Base-by-base conservation (phyloP, 495 filamentous ascomycete species). In the Daldinia concentrica region DNA sequence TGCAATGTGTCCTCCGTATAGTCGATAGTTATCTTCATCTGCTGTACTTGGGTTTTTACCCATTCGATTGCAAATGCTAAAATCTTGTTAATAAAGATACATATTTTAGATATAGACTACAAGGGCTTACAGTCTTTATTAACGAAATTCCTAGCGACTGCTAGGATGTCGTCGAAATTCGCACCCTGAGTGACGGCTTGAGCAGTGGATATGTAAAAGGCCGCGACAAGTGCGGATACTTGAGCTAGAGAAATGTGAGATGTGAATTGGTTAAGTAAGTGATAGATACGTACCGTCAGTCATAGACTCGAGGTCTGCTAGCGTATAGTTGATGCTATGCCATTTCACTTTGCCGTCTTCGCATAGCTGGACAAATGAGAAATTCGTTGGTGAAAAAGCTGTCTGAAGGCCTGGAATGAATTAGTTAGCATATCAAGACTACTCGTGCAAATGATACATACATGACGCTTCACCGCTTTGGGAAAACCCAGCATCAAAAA, bases 341-440 rank as follows among this genome's bases (percentile, higher is more conserved):
- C 93, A 84, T 70, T 88, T 87, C 19, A 90, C 77, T 32, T 87
- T 84, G 4, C 88, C 88, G 56, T 93, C 90, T 60, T 89, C 84
- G 62, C 90, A 87, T 29, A 93, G 81, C 55, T 84, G 83, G 0
- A 88, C 87, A 26, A 90, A 83, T 36, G 89, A 87, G 71, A 89
- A 93, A 41, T 87, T 86, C 59, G 90, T 94, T 0, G 93, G 91
- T 7, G 92, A 95, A 60, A 94, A 86, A 15, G 90, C 87, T 37
- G 89, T 86, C 58, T 92, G 83, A 19, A 92, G 80, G 67, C 86
- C 90, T 91, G 45, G 1, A 37, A 54, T 17, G 12, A 9, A 52
- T n/a, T 9, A 45, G 78, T 66, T 41, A 26, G 62, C 78, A 59
- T 76, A 65, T n/a, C 32, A 15, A 27, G 27, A 27, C 66, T 6